A percentile compares a stretch with the other conserved stretches of the same genome.
Evolutionary conservation across 768 basidiomycete genomes (phyloP).

Genomic region (Cystobasidium onofrii): DNA sequence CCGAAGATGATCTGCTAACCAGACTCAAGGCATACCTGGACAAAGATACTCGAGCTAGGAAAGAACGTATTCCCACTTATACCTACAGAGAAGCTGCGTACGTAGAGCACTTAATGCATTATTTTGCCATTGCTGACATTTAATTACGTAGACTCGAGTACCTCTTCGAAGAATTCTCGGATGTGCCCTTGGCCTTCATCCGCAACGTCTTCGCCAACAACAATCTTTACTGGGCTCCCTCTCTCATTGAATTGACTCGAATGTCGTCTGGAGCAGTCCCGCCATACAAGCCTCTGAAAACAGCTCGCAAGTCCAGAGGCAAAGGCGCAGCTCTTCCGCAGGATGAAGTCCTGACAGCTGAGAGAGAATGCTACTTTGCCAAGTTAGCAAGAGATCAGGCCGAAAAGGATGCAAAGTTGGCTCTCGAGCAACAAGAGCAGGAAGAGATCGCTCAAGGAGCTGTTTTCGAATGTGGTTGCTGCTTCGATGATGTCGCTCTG

Average conservation of each 20-base stretch:
- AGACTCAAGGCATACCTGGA: not conserved
- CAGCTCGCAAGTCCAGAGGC: not conserved
- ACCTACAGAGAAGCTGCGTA: not conserved
- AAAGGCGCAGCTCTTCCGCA: not conserved
- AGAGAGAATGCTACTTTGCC: not conserved
- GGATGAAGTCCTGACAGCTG: not conserved
- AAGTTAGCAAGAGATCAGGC: not conserved
- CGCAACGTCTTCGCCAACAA: constrained; percentile 12
- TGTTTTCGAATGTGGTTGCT: constrained; percentile 41
- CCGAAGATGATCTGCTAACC: not conserved
- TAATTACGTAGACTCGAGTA: not conserved
- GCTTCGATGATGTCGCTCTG: constrained; percentile 35
- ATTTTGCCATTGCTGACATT: not conserved
- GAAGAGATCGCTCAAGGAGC: constrained; percentile 10
- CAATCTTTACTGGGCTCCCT: constrained; percentile 32
- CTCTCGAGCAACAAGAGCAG: constrained; percentile 22
- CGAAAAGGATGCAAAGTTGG: not conserved
- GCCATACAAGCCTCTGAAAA: constrained; percentile 18
- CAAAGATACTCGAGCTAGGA: not conserved
- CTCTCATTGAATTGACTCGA: constrained; percentile 23
- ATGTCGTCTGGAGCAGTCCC: not conserved
- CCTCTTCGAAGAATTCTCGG: constrained; percentile 28
- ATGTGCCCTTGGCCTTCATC: constrained; percentile 28
- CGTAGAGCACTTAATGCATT: not conserved
- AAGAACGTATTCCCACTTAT: not conserved